Evolutionary conservation across 176 grass and related monocot species (phyloP).

Genomic region (Hyparrhenia diplandra): DNA sequence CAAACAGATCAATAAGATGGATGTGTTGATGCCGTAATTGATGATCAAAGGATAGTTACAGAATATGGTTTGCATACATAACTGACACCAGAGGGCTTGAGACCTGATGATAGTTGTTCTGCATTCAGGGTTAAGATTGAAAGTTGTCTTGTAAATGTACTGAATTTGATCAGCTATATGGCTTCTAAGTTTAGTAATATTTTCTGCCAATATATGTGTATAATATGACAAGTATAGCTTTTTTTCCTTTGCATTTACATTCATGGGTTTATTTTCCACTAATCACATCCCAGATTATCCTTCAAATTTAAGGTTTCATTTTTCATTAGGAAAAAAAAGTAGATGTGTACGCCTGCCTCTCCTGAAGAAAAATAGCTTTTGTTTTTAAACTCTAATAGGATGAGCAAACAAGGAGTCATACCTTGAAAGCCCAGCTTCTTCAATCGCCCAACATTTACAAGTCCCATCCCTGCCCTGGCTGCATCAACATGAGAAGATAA

Average conservation of each 20-base stretch:
- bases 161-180: neutral
- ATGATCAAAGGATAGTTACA: neutral
- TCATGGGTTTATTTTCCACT: neutral
- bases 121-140: neutral
- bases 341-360: neutral
- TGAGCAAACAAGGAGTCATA: slow-evolving; percentile 9
- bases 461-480: slow-evolving; percentile 94
- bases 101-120: neutral
- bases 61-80: neutral
- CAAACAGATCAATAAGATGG: neutral
- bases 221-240: neutral
- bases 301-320: neutral
- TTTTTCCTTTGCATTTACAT: slow-evolving; percentile 1
- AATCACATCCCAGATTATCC: neutral
- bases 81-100: neutral
- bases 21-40: neutral
- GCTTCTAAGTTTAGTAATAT: neutral
- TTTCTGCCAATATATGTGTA: neutral
- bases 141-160: neutral
- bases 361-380: neutral
- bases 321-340: neutral
- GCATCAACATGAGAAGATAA: slow-evolving; percentile 9
- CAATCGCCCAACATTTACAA: slow-evolving; percentile 88
- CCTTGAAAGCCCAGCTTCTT: slow-evolving; percentile 80
- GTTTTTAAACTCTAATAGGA: neutral